Percentiles rank a stretch among this genome's conserved stretches.
phyloP scores from a whole-genome alignment of 1,284 basidiomycete genomes.

The Microbotryum lychnidis-dioicae region DNA sequence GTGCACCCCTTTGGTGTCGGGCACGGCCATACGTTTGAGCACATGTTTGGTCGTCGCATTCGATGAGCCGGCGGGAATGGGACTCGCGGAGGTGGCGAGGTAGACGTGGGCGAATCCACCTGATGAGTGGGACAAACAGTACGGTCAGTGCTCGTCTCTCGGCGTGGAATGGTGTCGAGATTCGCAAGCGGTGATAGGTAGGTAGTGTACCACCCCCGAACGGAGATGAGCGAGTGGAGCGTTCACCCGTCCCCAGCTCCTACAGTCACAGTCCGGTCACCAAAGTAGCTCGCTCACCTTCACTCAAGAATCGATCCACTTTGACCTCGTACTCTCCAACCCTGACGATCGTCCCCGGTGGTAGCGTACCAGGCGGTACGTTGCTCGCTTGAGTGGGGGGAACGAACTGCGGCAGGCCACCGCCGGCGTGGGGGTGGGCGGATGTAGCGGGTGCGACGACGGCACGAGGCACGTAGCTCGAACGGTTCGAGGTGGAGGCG shows the following conservation, averaged over 20 bases:
- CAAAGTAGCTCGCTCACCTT: conserved; percentile 52
- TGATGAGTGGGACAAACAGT: conserved; percentile 38
- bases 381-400: conserved; percentile 1
- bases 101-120: conserved; percentile 99
- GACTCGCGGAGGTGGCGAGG: conserved; percentile 74
- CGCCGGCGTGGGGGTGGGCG: no score
- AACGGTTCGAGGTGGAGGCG: no score
- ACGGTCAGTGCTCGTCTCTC: neutral
- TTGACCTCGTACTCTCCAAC: conserved; percentile 85
- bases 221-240: neutral
- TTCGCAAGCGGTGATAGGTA: neutral
- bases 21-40: conserved; percentile 90
- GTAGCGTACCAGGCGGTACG: conserved; percentile 41
- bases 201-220: neutral
- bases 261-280: neutral
- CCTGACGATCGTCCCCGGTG: conserved; percentile 71
- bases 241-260: neutral
- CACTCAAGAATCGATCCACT: conserved; percentile 80
- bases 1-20: conserved; percentile 78
- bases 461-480: no score
- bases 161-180: neutral
- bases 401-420: no score
- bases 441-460: no score
- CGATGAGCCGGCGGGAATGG: conserved; percentile 49
- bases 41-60: conserved; percentile 68